Base-by-base conservation (phyloP, 805 yeast genomes). In the Candida koratica region DNA sequence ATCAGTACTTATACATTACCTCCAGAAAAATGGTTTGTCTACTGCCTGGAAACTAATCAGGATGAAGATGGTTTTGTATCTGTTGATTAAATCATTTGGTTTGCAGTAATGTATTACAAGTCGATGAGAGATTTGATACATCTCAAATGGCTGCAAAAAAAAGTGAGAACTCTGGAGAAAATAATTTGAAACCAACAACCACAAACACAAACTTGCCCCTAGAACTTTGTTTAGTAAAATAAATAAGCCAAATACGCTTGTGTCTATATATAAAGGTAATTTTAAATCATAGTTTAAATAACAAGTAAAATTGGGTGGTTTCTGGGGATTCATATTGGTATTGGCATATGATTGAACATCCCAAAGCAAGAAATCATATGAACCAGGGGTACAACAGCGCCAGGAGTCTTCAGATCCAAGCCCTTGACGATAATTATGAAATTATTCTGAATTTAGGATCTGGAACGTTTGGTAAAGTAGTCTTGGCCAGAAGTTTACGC, bases 401-500 rank as follows among this genome's bases (percentile, higher is more conserved):
- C 4, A 19, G 4, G 15, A 24, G 6, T 19, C 25, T 33, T 17
- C 18, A 18, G 6, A n/a, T 33, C 8, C 30, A 29, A 17, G 12
- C 27, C 2, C 10, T 26, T 8, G 13, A 10, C 9, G 44, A 35
- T 7, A 40, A 43, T 17, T 84, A 79, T 51, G 71, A 69, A 35
- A 44, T 65, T 4, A 61, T 82, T 6, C 67, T 74, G 28, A 67
- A 64, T 31, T 58, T 84, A 40, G 94, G 94, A 0, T 73, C 70
- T 37, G 94, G 94, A 1, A 78, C 86, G 32, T 84, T 84, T 64
- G 94, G 94, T 2, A 60, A 72, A 1, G 93, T 84, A 2, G 61
- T 71, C 1, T 59, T 83, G 47, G 88, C 86, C 4, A 78, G 78
- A 53, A 64, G 67, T 20, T 56, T 64, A 8, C 43, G 38, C 22